Conservation (phyloP, 257 asterid species). For the Scutellaria barbata region DNA sequence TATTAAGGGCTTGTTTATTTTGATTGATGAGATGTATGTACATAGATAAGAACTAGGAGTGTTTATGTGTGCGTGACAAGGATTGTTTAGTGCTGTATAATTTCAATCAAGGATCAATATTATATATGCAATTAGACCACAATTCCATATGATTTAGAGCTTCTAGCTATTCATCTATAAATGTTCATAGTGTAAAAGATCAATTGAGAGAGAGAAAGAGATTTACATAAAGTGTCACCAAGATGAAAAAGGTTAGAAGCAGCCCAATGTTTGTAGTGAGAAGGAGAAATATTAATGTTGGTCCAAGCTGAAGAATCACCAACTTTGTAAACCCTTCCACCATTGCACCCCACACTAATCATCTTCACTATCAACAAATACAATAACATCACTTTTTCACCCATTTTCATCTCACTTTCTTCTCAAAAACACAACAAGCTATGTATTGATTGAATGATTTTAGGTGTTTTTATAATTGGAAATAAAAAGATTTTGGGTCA, state of each 20-base stretch:
- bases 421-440: background rate
- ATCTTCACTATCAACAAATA: background rate
- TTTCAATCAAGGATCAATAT: too few relatives aligned
- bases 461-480: background rate
- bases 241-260: slow-evolving; percentile 46
- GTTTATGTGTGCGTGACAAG: too few relatives aligned
- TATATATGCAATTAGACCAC: too few relatives aligned
- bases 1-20: too few relatives aligned
- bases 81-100: too few relatives aligned
- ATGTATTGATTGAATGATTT: background rate
- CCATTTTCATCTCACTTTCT: slow-evolving; percentile 19
- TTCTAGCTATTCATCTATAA: too few relatives aligned
- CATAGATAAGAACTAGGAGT: too few relatives aligned
- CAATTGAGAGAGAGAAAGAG: background rate
- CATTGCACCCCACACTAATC: slow-evolving; percentile 11
- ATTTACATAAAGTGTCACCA: slow-evolving; percentile 55
- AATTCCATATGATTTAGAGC: too few relatives aligned
- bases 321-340: slow-evolving; percentile 42
- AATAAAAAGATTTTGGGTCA: slow-evolving; percentile 1
- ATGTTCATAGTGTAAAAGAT: background rate
- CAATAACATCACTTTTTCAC: slow-evolving; percentile 14
- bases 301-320: slow-evolving; percentile 62
- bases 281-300: slow-evolving; percentile 14
- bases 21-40: too few relatives aligned
- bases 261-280: slow-evolving; percentile 59